Conservation (phyloP, 305 asterid genomes). For the Ajuga reptans region DNA sequence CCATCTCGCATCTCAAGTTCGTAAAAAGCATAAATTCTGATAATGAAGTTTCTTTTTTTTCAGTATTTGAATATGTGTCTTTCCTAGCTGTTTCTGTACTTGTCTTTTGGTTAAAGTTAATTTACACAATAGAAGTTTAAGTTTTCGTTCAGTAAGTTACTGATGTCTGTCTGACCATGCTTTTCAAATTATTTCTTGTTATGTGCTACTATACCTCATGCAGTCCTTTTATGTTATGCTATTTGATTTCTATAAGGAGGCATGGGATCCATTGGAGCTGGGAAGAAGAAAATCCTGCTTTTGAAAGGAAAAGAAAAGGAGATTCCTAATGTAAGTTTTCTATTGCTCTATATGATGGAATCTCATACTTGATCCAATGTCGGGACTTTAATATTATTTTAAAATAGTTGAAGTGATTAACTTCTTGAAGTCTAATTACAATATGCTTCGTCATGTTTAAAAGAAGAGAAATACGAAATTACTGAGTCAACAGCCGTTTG, state of each 20-base stretch:
- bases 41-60: background rate
- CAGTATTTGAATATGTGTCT: background rate
- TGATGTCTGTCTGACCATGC: slow-evolving; percentile 2
- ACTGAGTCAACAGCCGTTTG: background rate
- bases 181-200: background rate
- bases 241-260: slow-evolving; percentile 41
- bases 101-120: background rate
- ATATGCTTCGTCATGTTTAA: too few relatives aligned
- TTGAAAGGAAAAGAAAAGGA: slow-evolving; percentile 76
- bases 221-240: slow-evolving; percentile 20
- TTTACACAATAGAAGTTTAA: background rate
- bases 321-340: slow-evolving; percentile 52
- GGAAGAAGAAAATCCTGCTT: slow-evolving; percentile 73
- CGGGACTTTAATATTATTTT: background rate
- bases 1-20: too few relatives aligned
- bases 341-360: slow-evolving; percentile 12
- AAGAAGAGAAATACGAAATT: too few relatives aligned
- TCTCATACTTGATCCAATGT: background rate
- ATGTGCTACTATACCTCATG: slow-evolving; percentile 7
- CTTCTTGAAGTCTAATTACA: background rate
- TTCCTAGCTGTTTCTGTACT: background rate
- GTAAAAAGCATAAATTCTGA: too few relatives aligned
- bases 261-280: slow-evolving; percentile 38
- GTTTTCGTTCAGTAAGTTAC: background rate
- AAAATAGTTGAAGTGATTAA: background rate